A percentile compares a stretch with the other conserved stretches of the same genome.
phyloP scores from a whole-genome alignment of 1,284 basidiomycete genomes.

The Ceratobasidium sp. region DNA sequence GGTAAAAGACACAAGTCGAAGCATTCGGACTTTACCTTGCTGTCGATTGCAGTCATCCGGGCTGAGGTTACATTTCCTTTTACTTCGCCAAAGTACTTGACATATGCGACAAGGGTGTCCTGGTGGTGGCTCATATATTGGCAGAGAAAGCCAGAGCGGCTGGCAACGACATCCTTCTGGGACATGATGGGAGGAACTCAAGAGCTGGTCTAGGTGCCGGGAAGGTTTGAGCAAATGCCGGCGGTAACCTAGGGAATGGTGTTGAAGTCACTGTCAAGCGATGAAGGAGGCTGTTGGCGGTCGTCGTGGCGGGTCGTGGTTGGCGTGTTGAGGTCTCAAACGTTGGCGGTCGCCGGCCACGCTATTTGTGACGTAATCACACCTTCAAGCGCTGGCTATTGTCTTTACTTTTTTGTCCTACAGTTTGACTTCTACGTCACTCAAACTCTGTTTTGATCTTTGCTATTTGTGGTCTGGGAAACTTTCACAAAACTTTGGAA shows the following conservation, averaged over 20 bases:
- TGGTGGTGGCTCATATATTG: slow-evolving; percentile 86
- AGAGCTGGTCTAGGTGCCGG: neutral
- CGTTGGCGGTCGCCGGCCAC: neutral
- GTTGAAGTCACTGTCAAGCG: neutral
- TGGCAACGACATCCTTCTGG: slow-evolving; percentile 69
- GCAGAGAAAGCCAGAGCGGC: slow-evolving; percentile 76
- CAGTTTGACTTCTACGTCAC: neutral
- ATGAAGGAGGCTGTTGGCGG: too few relatives aligned
- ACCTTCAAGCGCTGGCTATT: neutral
- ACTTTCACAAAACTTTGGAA: too few relatives aligned
- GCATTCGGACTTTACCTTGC: slow-evolving; percentile 59
- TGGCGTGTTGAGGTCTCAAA: neutral
- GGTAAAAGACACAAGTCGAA: neutral
- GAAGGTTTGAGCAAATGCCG: neutral
- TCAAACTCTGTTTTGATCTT: neutral
- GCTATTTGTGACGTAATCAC: neutral
- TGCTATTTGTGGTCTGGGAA: too few relatives aligned
- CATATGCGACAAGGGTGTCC: slow-evolving; percentile 66
- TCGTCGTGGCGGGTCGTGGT: neutral
- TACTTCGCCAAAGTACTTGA: slow-evolving; percentile 63
- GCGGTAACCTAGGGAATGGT: neutral
- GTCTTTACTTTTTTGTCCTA: neutral
- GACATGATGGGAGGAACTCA: slow-evolving; percentile 48
- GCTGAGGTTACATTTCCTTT: slow-evolving; percentile 63
- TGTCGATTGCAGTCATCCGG: slow-evolving; percentile 72